Evolutionary conservation across 2,329 filamentous ascomycete genomes (phyloP).

Genomic region (Ophiocordyceps polyrhachis-furcata): DNA sequence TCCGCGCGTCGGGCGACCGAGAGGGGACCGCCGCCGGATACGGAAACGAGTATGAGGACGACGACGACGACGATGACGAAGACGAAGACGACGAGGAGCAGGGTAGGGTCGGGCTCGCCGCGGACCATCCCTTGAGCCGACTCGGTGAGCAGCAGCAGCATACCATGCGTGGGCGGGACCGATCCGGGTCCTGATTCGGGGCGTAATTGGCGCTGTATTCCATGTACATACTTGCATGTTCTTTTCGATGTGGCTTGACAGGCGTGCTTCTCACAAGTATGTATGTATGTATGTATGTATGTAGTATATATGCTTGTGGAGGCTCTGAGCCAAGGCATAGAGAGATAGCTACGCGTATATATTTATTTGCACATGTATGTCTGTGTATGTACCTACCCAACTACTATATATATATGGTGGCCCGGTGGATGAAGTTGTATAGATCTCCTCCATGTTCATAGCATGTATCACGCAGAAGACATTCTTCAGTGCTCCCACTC

Average conservation of each 20-base stretch:
- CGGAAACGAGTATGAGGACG: constrained; percentile 8
- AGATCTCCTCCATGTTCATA: neutral
- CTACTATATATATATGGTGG: no score
- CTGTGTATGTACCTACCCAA: neutral
- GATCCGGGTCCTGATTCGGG: neutral
- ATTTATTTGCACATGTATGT: neutral
- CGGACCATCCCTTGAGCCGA: neutral
- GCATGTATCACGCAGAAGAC: no score
- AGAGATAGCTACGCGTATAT: neutral
- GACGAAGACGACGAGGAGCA: constrained; percentile 1
- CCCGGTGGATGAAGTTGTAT: neutral
- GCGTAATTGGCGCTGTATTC: no score
- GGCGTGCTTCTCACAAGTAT: neutral
- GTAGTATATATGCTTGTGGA: no score
- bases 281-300: no score
- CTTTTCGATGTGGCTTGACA: neutral
- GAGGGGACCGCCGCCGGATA: constrained; percentile 5
- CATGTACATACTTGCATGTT: neutral
- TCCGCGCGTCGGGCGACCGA: neutral
- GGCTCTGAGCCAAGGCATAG: no score
- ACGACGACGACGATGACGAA: constrained; percentile 8
- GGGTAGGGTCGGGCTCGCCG: neutral
- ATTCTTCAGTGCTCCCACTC: constrained; percentile 41
- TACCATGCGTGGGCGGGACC: neutral
- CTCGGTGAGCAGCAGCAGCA: neutral